These are phyloP conservation scores for Albatrellus ellisii DNA, from an alignment of 768 basidiomycete genomes.

Conservation along the genomic window DNA sequence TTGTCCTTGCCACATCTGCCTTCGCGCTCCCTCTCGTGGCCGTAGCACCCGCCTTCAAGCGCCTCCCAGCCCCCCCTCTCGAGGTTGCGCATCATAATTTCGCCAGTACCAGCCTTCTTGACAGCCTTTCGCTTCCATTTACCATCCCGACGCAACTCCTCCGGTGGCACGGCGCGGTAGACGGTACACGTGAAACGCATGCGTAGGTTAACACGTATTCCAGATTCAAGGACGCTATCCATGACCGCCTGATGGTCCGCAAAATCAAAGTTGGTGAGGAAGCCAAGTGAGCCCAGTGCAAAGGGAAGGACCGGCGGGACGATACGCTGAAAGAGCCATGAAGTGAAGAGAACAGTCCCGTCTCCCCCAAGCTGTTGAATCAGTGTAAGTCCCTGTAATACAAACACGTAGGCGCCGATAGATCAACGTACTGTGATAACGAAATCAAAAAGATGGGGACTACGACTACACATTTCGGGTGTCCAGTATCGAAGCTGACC, in stretches of 20 bases:
- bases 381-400: neutral
- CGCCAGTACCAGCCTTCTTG: slow-evolving; percentile 87
- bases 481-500: slow-evolving; percentile 98
- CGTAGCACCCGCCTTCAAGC: slow-evolving; percentile 70
- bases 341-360: slow-evolving; percentile 96
- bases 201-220: slow-evolving; percentile 92
- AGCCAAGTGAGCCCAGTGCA: slow-evolving; percentile 92
- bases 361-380: slow-evolving; percentile 80
- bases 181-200: slow-evolving; percentile 99
- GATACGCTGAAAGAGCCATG: slow-evolving; percentile 97
- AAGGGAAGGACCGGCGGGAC: slow-evolving; percentile 98
- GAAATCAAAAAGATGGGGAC: slow-evolving; percentile 92
- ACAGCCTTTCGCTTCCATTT: slow-evolving; percentile 61
- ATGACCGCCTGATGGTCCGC: slow-evolving; percentile 73
- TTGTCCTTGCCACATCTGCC: slow-evolving; percentile 61
- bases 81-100: slow-evolving; percentile 92
- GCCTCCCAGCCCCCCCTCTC: slow-evolving; percentile 94
- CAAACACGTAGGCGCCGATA: neutral
- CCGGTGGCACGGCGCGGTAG: slow-evolving; percentile 77
- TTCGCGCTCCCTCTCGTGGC: slow-evolving; percentile 23
- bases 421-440: slow-evolving; percentile 73
- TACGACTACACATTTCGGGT: slow-evolving; percentile 84
- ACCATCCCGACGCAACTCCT: slow-evolving; percentile 28
- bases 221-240: slow-evolving; percentile 79
- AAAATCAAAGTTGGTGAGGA: slow-evolving; percentile 96